Conservation (phyloP, 1,139 yeast genomes). For the Zygoascus hellenicus region DNA sequence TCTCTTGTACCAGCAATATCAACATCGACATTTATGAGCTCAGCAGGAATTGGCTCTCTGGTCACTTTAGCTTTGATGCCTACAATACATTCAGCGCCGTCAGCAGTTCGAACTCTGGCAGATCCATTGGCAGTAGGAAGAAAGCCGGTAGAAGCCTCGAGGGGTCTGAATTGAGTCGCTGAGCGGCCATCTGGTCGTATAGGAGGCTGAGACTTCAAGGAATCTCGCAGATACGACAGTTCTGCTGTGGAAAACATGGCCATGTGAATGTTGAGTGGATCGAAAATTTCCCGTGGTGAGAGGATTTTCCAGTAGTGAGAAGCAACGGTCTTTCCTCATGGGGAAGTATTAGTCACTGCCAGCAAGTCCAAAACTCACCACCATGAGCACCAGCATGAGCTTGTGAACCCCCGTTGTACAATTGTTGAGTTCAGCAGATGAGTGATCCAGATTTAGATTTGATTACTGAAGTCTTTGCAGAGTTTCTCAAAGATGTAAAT, state of each 20-base stretch:
- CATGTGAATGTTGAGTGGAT: background rate
- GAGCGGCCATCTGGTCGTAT: conserved; percentile 80
- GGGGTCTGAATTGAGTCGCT: conserved; percentile 69
- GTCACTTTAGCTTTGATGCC: conserved; percentile 85
- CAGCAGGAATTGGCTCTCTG: conserved; percentile 36
- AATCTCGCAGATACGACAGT: conserved; percentile 69
- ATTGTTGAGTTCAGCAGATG: background rate
- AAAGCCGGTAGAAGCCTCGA: conserved; percentile 75
- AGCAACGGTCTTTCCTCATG: too few species aligned
- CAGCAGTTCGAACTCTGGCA: conserved; percentile 74
- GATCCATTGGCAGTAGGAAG: conserved; percentile 89
- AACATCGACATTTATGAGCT: conserved; percentile 66
- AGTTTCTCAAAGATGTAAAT: conserved; percentile 22
- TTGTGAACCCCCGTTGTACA: too few species aligned
- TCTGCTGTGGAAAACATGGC: conserved; percentile 73
- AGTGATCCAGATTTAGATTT: conserved; percentile 16
- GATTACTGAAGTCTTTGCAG: conserved; percentile 28
- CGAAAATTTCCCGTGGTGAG: too few species aligned
- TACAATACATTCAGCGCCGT: conserved; percentile 89
- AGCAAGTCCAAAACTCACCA: too few species aligned
- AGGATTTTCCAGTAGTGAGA: too few species aligned
- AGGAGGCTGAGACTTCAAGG: conserved; percentile 56
- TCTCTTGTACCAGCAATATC: conserved; percentile 45
- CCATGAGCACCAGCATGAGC: too few species aligned
- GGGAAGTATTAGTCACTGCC: too few species aligned